Base-by-base conservation (phyloP, 2,329 filamentous ascomycete genomes). In the Cordyceps militaris region DNA sequence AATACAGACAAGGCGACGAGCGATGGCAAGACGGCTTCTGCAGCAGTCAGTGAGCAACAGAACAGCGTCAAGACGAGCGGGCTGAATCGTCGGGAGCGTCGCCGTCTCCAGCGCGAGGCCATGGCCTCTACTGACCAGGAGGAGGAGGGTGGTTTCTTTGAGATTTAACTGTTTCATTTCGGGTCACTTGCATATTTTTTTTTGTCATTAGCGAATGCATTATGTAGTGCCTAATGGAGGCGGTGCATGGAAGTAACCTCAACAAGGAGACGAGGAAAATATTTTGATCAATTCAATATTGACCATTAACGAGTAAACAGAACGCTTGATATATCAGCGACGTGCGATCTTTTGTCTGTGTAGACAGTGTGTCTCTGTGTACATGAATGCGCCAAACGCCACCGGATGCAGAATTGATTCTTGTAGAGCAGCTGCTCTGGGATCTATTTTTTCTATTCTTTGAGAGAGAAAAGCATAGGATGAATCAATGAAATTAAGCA, bases 81-180 rank as follows among this genome's bases (percentile, higher is more conserved):
- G 44, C 64, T 70, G 44, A 76, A 76, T 57, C 66, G 69, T 26
- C 68, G 70, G 57, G 69, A 73, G 60, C 64, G 69, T 57, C 70
- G 68, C 52, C 66, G 66, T 48, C 64, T 68, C 46, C 71, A 72
- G 68, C 70, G 67, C 50, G 66, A 73, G 62, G 59, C 67, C 40
- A 61, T 64, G 65, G 66, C 71, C 57, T 63, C 63, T n/a, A 61
- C 66, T n/a, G 69, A 71, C 23, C 69, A 71, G 43, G 74, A 76
- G 24, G 69, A 71, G 23, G 74, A 77, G 57, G 80, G 76, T 10
- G 79, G 81, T 13, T 86, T 86, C 70, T 85, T 86, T 63, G 80
- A 84, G 64, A 30, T 57, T 21, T 57, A 51, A 14, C 4, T 24
- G 13, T 26, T 2, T 23, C 4, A 26, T 51, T 11, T 50, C 11